Base-by-base conservation (phyloP, 2,329 filamentous ascomycete species). In the Ophiosphaerella korrae region DNA sequence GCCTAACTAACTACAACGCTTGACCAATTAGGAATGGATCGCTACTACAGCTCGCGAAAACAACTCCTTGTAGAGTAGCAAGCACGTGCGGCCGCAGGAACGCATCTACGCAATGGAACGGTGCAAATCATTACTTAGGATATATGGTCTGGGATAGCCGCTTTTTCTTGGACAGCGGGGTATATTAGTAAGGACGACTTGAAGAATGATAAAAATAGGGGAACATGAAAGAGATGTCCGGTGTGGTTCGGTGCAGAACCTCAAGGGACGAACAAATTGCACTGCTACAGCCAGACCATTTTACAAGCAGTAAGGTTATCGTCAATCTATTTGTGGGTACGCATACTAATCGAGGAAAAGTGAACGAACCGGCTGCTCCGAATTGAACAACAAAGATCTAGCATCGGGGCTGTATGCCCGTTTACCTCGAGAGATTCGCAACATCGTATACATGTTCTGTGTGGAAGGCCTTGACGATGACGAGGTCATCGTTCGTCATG, bases 381-480 rank as follows among this genome's bases (percentile, higher is more conserved):
- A 16, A 18, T n/a, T 14, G 37, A 32, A 31, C 37, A 34, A 26
- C 41, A 38, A 29, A 42, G 37, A 6, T 31, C 21, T 52, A 11
- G 45, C 45, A 21, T 35, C 38, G 9, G 36, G 36, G 5, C 39
- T 58, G 18, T 55, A 58, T 23, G 44, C 40, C 9, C 36, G 32
- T 36, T 42, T 64, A n/a, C 60, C 62, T 29, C 57, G 58, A 42
- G 62, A 64, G 34, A 51, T 64, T 31, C 62, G 62, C 23, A 53
- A 63, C 26, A 48, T 52, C 21, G 50, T 64, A 45, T 57, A 62
- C 34, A 42, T 50, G 3, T 63, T 53, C 31, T 63, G 55, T 13
- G 51, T 62, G 7, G 50, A 63, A 38, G 54, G 62, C 9, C 14
- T 36, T 3, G 53, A 54, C 12, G 62, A 64, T 41, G 54, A 63